A percentile compares a stretch with the other conserved stretches of the same genome.
phyloP scores from a whole-genome alignment of 441 rosid species.

The Syzygium malaccense region DNA sequence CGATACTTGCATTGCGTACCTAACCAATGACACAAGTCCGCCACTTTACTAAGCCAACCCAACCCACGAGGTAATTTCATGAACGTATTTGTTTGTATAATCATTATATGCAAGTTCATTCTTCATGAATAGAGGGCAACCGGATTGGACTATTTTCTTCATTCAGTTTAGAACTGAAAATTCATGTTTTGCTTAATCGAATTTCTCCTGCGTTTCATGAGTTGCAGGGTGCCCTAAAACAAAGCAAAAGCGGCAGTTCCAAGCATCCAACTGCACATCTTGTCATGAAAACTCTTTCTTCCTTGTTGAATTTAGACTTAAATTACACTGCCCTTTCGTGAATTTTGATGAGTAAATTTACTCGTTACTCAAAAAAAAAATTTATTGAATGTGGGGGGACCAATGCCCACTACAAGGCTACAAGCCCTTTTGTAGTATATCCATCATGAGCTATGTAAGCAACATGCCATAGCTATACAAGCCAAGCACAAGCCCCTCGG shows the following conservation, averaged over 20 bases:
- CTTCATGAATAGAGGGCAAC: not conserved
- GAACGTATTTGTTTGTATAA: not conserved
- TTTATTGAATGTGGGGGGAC: too few relatives aligned
- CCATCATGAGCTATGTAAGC: too few relatives aligned
- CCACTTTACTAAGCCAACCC: not conserved
- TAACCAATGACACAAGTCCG: not conserved
- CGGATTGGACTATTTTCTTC: not conserved
- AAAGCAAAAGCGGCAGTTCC: not conserved
- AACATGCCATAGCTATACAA: too few relatives aligned
- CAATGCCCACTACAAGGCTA: too few relatives aligned
- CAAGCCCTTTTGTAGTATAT: too few relatives aligned
- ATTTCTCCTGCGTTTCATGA: not conserved
- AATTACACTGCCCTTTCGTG: too few relatives aligned
- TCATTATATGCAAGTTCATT: not conserved
- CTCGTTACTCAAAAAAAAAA: too few relatives aligned
- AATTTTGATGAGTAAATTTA: too few relatives aligned
- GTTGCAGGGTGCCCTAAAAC: not conserved
- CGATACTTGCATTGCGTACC: rapidly evolving
- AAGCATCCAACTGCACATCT: not conserved
- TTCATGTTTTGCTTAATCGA: not conserved
- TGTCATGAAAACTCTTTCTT: too few relatives aligned
- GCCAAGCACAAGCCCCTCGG: too few relatives aligned
- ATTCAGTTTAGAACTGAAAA: not conserved
- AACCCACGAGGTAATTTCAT: too few relatives aligned
- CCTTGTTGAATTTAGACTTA: too few relatives aligned